A percentile compares a stretch with the other conserved stretches of the same genome.
Evolutionary conservation across 2,329 filamentous ascomycete species (phyloP).

Genomic region (Epichloe sp.): DNA sequence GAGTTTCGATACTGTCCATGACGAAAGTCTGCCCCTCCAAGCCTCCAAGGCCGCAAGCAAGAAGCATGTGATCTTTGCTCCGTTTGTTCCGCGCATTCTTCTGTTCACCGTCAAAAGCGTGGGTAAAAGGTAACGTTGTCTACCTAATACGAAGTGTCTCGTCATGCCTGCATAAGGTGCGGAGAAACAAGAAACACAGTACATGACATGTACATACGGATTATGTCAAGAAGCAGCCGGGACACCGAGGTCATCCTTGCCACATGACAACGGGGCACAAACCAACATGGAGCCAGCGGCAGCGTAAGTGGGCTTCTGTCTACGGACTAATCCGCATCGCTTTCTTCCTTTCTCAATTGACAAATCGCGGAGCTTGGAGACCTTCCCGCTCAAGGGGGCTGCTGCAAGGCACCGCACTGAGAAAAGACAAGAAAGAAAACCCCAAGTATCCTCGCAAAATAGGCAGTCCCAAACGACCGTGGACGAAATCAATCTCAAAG

Average conservation of each 20-base stretch:
- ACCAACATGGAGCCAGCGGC: no score
- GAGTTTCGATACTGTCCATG: not conserved
- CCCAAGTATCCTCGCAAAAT: no score
- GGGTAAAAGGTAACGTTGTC: no score
- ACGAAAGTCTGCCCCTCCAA: not conserved
- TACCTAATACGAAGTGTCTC: no score
- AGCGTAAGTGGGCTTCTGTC: no score
- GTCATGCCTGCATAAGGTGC: no score
- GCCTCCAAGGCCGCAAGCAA: not conserved
- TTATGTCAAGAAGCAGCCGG: no score
- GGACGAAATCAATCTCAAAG: not conserved
- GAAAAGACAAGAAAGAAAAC: not conserved
- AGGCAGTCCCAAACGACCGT: not conserved
- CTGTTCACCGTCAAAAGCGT: not conserved
- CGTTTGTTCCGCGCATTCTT: not conserved
- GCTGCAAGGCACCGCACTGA: constrained; percentile 2
- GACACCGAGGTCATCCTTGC: no score
- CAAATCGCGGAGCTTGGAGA: not conserved
- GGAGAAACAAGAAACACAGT: no score
- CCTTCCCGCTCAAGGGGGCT: not conserved
- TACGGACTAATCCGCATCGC: not conserved
- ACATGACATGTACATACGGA: no score
- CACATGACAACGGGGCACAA: no score
- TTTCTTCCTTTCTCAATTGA: not conserved
- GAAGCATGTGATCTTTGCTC: not conserved